A percentile compares a stretch with the other conserved stretches of the same genome.
These are phyloP conservation scores for Dryas drummondii DNA, from an alignment of 306 rosid genomes.

Conservation along the genomic window DNA sequence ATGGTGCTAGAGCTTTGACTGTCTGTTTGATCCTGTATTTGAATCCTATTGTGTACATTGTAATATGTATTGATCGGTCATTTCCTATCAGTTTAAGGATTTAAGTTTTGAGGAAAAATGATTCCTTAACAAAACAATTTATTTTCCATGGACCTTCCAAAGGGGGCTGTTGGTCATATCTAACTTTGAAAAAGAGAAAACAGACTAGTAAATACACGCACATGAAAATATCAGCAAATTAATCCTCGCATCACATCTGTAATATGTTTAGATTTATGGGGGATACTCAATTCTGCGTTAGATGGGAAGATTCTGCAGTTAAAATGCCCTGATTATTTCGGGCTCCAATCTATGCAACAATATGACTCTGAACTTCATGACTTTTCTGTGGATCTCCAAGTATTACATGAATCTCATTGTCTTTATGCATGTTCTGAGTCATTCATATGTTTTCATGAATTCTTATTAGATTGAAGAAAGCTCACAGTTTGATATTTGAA, in stretches of 20 bases:
- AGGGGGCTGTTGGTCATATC: not conserved
- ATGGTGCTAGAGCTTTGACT: not conserved
- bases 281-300: not conserved
- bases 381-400: not conserved
- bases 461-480: constrained; percentile 9
- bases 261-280: not conserved
- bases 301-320: not conserved
- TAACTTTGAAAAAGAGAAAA: not conserved
- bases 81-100: not conserved
- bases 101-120: not conserved
- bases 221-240: not conserved
- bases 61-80: not conserved
- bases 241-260: not conserved
- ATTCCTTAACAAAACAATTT: not conserved
- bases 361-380: not conserved
- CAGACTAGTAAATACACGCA: not conserved
- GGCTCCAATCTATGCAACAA: not conserved
- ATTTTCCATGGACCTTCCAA: not conserved
- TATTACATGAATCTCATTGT: constrained; percentile 6
- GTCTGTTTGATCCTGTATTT: constrained; percentile 3
- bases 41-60: not conserved
- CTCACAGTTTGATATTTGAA: constrained; percentile 30
- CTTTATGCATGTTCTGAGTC: not conserved
- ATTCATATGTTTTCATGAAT: not conserved
- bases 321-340: not conserved